phyloP scores from a whole-genome alignment of 1,284 basidiomycete genomes.

The Vanrija pseudolonga region DNA sequence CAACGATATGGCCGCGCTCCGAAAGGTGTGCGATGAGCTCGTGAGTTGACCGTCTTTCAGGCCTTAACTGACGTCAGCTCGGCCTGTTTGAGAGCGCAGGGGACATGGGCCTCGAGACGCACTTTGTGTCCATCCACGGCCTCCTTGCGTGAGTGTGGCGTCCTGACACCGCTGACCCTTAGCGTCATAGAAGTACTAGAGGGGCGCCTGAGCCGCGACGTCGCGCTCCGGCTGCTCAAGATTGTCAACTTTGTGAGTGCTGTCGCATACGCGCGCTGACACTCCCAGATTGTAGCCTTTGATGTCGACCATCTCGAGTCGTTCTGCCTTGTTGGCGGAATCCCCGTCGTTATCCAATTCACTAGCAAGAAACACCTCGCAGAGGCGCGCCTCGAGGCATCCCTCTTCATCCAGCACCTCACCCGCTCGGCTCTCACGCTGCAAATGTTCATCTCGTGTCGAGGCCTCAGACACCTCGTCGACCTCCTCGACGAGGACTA shows the following conservation, averaged over 20 bases:
- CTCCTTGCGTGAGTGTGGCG: constrained; percentile 63
- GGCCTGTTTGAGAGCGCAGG: constrained; percentile 63
- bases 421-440: constrained; percentile 88
- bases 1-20: constrained; percentile 69
- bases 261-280: background rate
- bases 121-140: constrained; percentile 86
- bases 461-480: constrained; percentile 87
- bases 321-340: constrained; percentile 89
- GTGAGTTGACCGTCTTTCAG: constrained; percentile 52
- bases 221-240: constrained; percentile 75
- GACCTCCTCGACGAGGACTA: constrained; percentile 96
- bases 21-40: constrained; percentile 80
- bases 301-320: constrained; percentile 87
- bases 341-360: constrained; percentile 87
- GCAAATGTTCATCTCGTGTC: constrained; percentile 98
- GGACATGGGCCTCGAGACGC: constrained; percentile 71
- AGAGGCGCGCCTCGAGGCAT: constrained; percentile 91
- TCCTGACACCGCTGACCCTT: background rate
- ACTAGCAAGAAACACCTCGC: constrained; percentile 91
- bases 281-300: constrained; percentile 69
- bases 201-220: constrained; percentile 70
- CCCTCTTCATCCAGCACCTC: constrained; percentile 86
- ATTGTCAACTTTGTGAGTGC: constrained; percentile 77
- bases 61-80: background rate
- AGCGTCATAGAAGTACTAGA: constrained; percentile 84